Percentiles rank a stretch among this genome's conserved stretches.
Conservation (phyloP, 2,329 filamentous ascomycete species). For the Ambrosiella beaveri region DNA sequence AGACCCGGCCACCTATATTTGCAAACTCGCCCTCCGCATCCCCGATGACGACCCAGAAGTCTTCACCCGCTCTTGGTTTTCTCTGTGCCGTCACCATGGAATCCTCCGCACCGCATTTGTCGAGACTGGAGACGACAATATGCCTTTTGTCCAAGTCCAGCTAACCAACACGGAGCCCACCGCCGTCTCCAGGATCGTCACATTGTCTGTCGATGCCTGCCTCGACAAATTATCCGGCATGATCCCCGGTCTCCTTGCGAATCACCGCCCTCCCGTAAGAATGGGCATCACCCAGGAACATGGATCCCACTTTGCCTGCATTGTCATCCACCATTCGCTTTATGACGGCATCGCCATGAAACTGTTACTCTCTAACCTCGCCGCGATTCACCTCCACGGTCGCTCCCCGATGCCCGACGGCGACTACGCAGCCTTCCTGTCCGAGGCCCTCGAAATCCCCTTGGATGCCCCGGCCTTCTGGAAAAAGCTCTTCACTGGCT, state of each 20-base stretch:
- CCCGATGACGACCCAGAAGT: too few relatives aligned
- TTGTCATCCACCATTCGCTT: slow-evolving; percentile 58
- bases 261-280: slow-evolving; percentile 27
- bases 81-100: slow-evolving; percentile 36
- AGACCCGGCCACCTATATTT: slow-evolving; percentile 45
- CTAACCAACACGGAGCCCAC: too few relatives aligned
- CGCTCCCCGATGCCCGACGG: slow-evolving; percentile 29
- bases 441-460: slow-evolving; percentile 33
- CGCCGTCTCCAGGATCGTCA: too few relatives aligned
- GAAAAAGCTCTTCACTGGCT: slow-evolving; percentile 31
- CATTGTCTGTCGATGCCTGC: slow-evolving; percentile 17
- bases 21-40: slow-evolving; percentile 43
- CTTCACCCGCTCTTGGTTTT: too few relatives aligned
- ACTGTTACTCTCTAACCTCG: slow-evolving; percentile 52
- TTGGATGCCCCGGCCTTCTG: slow-evolving; percentile 46
- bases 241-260: slow-evolving; percentile 22
- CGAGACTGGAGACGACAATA: too few relatives aligned
- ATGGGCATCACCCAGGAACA: slow-evolving; percentile 24
- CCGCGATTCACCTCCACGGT: slow-evolving; percentile 34
- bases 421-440: slow-evolving; percentile 47
- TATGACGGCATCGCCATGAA: slow-evolving; percentile 72
- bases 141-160: slow-evolving; percentile 34
- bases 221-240: too few relatives aligned
- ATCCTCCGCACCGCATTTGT: slow-evolving; percentile 63
- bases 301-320: slow-evolving; percentile 25